Evolutionary conservation across 768 basidiomycete species (phyloP), one percentile per base, ranked within the genome.

Genomic region (Boletus subparvulus): DNA sequence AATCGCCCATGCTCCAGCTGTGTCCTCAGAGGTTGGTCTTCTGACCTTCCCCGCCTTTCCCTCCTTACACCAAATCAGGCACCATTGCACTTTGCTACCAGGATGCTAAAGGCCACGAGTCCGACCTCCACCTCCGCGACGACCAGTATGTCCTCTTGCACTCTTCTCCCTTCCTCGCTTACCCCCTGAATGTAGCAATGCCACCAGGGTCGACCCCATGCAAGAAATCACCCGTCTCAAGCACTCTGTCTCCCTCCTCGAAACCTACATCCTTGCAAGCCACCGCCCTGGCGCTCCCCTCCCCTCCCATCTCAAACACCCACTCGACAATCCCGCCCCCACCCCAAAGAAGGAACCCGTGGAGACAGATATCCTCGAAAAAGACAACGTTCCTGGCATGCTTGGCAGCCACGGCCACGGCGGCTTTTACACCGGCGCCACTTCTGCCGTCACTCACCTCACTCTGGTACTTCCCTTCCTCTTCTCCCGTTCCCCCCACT

Each of bases 1-100:
- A 91, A 87, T 65, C 85, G 90, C 12, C 91, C 91, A n/a, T 93
- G 91, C 66, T 92, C 90, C 4, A 90, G 88, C 19, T 93, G 91
- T 70, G 90, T 92, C 45, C 77, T 92, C 62, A 79, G 91, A 75
- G 91, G 90, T 85, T 52, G 56, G 81, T 75, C 50, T 52, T 32
- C 50, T 30, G 36, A 6, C 39, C 10, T 5, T 17, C 14, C 47
- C 51, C 52, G 41, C 58, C 55, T 47, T 60, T 49, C 57, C 56
- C 43, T 36, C 50, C 52, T 64, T 42, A 60, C 54, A 44, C 59
- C 61, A 55, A 61, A 56, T 56, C 66, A 92, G 90, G 91, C 55
- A 92, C 91, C 36, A 83, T 88, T 65, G 83, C 87, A 36, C 80
- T 80, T 64, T 93, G 90, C 75, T 92, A 92, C 75, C 87, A 90